Conservation (phyloP, 345 rosid species). For the Murraya paniculata region DNA sequence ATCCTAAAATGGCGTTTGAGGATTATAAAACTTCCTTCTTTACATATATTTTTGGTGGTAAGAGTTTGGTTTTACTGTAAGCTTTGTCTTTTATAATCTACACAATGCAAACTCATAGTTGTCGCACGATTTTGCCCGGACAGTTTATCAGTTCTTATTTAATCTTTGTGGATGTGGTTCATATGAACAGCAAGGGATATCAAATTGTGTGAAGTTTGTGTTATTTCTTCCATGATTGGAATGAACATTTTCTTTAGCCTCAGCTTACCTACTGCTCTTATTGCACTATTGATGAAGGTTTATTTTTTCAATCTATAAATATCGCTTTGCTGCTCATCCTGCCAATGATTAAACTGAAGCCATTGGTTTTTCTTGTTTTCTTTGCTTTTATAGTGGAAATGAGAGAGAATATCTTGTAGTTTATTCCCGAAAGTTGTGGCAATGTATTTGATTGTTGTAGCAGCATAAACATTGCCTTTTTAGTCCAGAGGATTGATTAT, state of each 20-base stretch:
- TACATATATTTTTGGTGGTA: slow-evolving; percentile 59
- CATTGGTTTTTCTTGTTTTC: background rate
- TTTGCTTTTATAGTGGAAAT: background rate
- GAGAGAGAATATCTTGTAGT: background rate
- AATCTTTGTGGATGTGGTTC: background rate
- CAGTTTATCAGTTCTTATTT: slow-evolving; percentile 3
- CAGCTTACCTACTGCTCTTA: background rate
- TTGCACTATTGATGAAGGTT: background rate
- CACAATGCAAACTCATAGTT: background rate
- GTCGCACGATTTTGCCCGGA: background rate
- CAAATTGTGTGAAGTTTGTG: background rate
- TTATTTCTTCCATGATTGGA: background rate
- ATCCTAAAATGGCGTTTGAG: slow-evolving; percentile 32
- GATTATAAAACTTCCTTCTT: slow-evolving; percentile 49
- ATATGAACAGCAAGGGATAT: background rate
- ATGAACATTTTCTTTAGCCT: background rate
- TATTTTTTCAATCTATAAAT: background rate
- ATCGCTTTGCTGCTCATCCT: background rate
- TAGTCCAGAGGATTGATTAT: background rate
- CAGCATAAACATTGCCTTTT: background rate
- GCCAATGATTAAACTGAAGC: background rate
- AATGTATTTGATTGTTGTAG: background rate
- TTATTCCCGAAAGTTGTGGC: background rate
- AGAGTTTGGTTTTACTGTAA: slow-evolving; percentile 17
- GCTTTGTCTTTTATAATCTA: background rate